Base-by-base conservation (phyloP, 2,329 filamentous ascomycete species). In the Alternaria sp. region DNA sequence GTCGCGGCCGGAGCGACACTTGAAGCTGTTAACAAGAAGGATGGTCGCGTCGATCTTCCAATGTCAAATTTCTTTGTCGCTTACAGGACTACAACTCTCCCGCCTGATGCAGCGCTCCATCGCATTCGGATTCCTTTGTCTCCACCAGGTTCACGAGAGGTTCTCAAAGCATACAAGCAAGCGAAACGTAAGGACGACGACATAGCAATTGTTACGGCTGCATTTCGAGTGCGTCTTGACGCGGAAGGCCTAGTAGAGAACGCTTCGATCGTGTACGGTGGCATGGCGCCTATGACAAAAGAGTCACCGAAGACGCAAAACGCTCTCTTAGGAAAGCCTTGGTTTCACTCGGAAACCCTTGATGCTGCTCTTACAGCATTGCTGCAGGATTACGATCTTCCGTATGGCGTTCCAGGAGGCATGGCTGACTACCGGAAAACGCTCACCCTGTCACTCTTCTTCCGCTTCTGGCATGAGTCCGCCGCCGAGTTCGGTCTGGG, bases 141-240 rank as follows among this genome's bases (percentile, higher is more conserved):
- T 3, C 89, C 90, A 0, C 82, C 83, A 1, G 84, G 86, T 39
- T 89, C 89, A 62, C 88, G 91, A 4, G 94, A 97, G 75, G 91
- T 90, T 70, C 88, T 96, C 73, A 88, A 92, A 54, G 89, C 94
- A 0, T 98, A 97, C 80, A 98, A 98, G 79, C 94, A 98, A 76
- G 89, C 95, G 0, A 98, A 98, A 82, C 84, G 95, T 63, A 97
- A 97, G 75, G 94, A 98, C 70, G 94, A 98, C 72, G 94, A 98
- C 73, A 98, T 98, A 73, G 95, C 94, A 3, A 98, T 98, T 68
- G 95, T 97, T 20, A 98, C 94, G 32, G 88, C 91, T 24, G 93
- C 93, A 1, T 82, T 97, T 59, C 87, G 91, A 20, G 85, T 98
- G 14, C 87, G 86, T 12, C 80, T 98, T 3, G 86, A 89, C 47